A percentile compares a stretch with the other conserved stretches of the same genome.
Evolutionary conservation across 2,329 filamentous ascomycete species (phyloP).

Genomic region (Colletotrichum sp.): DNA sequence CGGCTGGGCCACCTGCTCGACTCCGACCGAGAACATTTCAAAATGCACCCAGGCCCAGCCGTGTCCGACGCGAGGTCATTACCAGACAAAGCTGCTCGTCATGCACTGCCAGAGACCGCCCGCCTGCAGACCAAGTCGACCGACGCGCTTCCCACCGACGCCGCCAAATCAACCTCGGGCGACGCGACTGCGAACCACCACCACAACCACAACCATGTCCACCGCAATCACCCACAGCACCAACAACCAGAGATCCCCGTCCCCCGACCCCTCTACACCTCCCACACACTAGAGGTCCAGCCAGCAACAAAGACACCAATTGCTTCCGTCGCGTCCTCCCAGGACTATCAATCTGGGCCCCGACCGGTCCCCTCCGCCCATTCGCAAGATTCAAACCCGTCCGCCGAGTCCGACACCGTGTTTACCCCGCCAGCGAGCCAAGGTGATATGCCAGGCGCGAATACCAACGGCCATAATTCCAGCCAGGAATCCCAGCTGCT

Average conservation of each 20-base stretch:
- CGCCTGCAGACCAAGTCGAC: not conserved
- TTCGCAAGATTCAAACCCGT: slow-evolving; percentile 32
- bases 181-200: slow-evolving; percentile 21
- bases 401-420: slow-evolving; percentile 29
- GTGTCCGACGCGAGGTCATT: not conserved
- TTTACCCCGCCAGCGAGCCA: slow-evolving; percentile 32
- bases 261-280: not conserved
- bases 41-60: not conserved
- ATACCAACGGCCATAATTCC: slow-evolving; percentile 43
- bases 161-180: slow-evolving; percentile 4
- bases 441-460: slow-evolving; percentile 23
- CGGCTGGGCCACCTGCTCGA: slow-evolving; percentile 10
- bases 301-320: slow-evolving; percentile 26
- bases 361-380: slow-evolving; percentile 26
- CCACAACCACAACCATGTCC: not conserved
- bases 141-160: slow-evolving; percentile 1
- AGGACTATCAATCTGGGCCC: not conserved
- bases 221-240: not conserved
- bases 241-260: not conserved
- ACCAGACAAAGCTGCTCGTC: not conserved
- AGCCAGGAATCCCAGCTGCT: slow-evolving; percentile 62
- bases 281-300: slow-evolving; percentile 18
- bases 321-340: slow-evolving; percentile 25
- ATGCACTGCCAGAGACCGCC: not conserved
- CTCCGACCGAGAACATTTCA: slow-evolving; percentile 5